Percentiles rank a stretch among this genome's conserved stretches.
Evolutionary conservation across 1,139 yeast genomes (phyloP).

Genomic region (Diutina scorzettiae): DNA sequence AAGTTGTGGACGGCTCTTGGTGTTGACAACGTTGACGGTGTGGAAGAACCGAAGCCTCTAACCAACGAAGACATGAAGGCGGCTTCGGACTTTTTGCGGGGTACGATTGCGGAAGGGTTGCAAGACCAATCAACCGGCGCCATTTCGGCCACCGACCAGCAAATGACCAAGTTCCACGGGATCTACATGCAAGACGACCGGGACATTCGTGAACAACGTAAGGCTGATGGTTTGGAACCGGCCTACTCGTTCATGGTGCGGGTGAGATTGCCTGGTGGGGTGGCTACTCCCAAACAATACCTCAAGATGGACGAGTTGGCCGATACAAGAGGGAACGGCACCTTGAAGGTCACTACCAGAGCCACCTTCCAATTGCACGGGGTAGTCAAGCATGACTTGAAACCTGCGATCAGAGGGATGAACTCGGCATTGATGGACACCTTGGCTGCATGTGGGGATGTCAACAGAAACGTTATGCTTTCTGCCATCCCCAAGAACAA

Average conservation of each 20-base stretch:
- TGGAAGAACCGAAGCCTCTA: constrained; percentile 91
- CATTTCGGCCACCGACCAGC: constrained; percentile 86
- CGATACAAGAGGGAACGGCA: constrained; percentile 80
- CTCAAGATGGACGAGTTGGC: constrained; percentile 74
- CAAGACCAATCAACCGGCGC: constrained; percentile 81
- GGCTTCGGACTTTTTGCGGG: constrained; percentile 78
- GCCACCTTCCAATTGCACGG: constrained; percentile 98
- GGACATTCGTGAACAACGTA: constrained; percentile 87
- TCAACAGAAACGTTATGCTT: constrained; percentile 88
- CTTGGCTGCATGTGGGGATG: constrained; percentile 98
- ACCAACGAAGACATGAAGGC: constrained; percentile 95
- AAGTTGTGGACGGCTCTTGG: constrained; percentile 82
- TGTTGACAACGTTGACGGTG: constrained; percentile 71
- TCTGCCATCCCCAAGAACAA: constrained; percentile 82
- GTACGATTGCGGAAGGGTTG: constrained; percentile 85
- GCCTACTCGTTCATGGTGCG: constrained; percentile 95
- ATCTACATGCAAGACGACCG: constrained; percentile 98
- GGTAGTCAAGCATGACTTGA: constrained; percentile 78
- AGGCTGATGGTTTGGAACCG: constrained; percentile 87
- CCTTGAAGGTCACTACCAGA: constrained; percentile 89
- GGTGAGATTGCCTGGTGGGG: constrained; percentile 91
- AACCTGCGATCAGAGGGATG: constrained; percentile 89
- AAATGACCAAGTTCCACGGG: constrained; percentile 94
- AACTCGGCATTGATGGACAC: constrained; percentile 86
- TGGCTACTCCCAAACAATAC: constrained; percentile 82